Base-by-base conservation (phyloP, 176 grass and related monocot genomes). In the Carex parvula region DNA sequence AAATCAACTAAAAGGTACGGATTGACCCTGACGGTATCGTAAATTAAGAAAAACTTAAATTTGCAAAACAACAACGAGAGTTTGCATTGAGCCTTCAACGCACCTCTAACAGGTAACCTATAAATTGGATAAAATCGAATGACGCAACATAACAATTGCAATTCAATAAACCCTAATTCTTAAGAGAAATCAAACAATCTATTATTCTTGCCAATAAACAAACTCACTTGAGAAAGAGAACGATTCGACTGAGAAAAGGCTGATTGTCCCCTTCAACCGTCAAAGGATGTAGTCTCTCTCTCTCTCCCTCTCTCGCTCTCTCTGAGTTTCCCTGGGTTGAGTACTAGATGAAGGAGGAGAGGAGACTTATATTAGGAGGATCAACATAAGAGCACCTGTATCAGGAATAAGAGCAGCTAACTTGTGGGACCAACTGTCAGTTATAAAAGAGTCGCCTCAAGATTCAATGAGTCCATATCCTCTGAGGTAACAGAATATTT, bases 151-250 rank as follows among this genome's bases (percentile, higher is more conserved):
- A 77, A 77, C 35, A 32, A 77, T 17, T 6, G 22, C 18, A 20
- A 44, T 10, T 29, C 59, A 32, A 20, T 22, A 82, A 44, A 61
- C 79, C 59, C 79, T 61, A 82, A 82, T 18, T 46, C 60, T 62
- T 54, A 41, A 50, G 29, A 76, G 41, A 12, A 48, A 20, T 42
- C 52, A 76, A 55, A 26, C 2, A 76, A 76, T 16, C 18, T 60
- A 56, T 32, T 50, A 21, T 13, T 21, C 10, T 16, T 52, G 29
- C 15, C 3, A 73, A 70, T 11, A 72, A 57, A 37, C 39, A 35
- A 60, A 82, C 82, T 84, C 82, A 84, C 82, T 64, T 52, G 82
- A 58, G 44, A 82, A 62, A 32, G 82, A 84, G 64, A 44, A 44
- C 42, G 42, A 44, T 44, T 44, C 42, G 42, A 44, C 42, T 44